Base-by-base conservation (phyloP, 371 early-diverging fungal genomes). In the Furculomyces boomerangus region DNA sequence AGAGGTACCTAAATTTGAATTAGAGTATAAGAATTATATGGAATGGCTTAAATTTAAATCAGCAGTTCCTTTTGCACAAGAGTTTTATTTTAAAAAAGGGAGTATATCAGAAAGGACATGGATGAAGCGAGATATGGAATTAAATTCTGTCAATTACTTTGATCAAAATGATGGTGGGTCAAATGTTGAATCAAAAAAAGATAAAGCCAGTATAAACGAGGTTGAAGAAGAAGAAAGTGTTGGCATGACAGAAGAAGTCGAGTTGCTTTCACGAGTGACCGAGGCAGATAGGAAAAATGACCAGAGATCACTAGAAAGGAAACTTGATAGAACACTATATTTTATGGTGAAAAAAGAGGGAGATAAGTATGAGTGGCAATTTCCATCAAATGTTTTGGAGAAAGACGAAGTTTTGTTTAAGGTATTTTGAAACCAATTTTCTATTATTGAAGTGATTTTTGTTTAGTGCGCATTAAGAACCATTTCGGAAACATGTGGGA, bases 11-110 rank as follows among this genome's bases (percentile, higher is more conserved):
- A 71, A 74, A 7, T 88, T 90, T 65, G 88, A 88, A 68, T 60
- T 64, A 32, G 79, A 78, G 45, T 86, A 88, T 60, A 82, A 81
- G 62, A 65, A 71, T 53, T 88, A 88, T 69, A 73, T 79, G 58
- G 81, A 83, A 60, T 74, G 74, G 57, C 68, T 83, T 20, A 80
- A 79, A 50, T 80, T 80, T 31, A 70, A 71, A 26, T 61, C 73
- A 40, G 71, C 83, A 2, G 68, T 74, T 20, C 66, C 76, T 18
- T 88, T 90, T 61, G 75, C 85, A 26, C 74, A 76, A 25, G 86
- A 84, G 29, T 87, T 90, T 60, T 90, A 86, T 66, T 88, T 90
- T 67, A 90, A 90, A 66, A 83, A 83, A 71, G 93, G 93, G 14
- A 80, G 83, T 30, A 67, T 81, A 3, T 83, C 83, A 27, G 91